These are phyloP conservation scores for Stagonosporopsis cucurbitacearum DNA, from an alignment of 2,329 filamentous ascomycete genomes.

Conservation along the genomic window DNA sequence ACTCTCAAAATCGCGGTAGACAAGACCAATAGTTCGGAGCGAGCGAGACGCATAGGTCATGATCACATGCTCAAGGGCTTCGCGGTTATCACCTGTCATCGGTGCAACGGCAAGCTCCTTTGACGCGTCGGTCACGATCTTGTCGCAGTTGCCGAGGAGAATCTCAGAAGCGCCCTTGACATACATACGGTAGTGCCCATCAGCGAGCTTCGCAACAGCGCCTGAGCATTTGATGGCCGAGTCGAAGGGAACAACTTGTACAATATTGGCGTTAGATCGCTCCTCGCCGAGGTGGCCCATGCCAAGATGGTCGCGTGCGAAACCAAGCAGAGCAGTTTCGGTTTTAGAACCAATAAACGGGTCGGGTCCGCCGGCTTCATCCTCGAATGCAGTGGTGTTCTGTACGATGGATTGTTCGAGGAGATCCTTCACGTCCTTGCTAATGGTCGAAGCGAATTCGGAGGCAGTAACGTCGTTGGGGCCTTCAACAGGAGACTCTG, in stretches of 20 bases:
- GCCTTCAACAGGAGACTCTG: conserved; percentile 46
- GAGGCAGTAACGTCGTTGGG: conserved; percentile 58
- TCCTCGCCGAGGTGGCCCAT: conserved; percentile 68
- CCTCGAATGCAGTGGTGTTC: conserved; percentile 53
- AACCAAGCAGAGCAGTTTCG: conserved; percentile 75
- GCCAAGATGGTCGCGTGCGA: conserved; percentile 69
- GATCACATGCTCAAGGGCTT: conserved; percentile 71
- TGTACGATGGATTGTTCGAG: conserved; percentile 63
- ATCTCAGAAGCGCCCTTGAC: conserved; percentile 62
- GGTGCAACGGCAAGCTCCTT: conserved; percentile 61
- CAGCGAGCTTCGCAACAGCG: conserved; percentile 63
- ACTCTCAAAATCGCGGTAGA: conserved; percentile 81
- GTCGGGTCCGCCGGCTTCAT: conserved; percentile 49
- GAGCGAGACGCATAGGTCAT: conserved; percentile 79
- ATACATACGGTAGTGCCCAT: conserved; percentile 63
- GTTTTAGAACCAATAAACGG: conserved; percentile 78
- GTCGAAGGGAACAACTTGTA: conserved; percentile 66
- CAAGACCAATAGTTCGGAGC: conserved; percentile 81
- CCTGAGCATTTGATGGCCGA: conserved; percentile 74
- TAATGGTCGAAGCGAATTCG: conserved; percentile 62
- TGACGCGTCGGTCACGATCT: conserved; percentile 65
- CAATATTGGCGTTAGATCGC: conserved; percentile 66
- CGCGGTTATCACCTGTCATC: conserved; percentile 64
- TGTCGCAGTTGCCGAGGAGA: conserved; percentile 55
- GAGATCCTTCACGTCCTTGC: conserved; percentile 60